These are phyloP conservation scores for Besnoitia besnoiti DNA, from an alignment of 169 alveolate genomes.

Conservation along the genomic window DNA sequence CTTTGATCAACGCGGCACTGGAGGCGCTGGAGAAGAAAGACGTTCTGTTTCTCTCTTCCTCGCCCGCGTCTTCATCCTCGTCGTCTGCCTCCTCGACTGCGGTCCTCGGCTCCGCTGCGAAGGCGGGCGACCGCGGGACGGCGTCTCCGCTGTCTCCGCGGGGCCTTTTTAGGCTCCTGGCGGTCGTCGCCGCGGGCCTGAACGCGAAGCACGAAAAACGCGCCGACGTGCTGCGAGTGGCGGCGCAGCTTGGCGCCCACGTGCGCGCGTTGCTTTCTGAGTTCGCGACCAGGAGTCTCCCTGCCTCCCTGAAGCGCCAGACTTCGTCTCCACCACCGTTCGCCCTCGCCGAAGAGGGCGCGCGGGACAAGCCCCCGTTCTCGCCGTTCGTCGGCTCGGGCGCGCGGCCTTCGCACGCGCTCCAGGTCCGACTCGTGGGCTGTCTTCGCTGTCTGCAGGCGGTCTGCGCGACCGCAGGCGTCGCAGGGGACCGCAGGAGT, in stretches of 20 bases:
- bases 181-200: neutral
- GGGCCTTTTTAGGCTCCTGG: neutral
- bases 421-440: neutral
- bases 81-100: neutral
- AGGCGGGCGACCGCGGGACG: neutral
- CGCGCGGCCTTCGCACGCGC: neutral
- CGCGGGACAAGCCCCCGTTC: no score
- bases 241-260: neutral
- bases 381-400: no score
- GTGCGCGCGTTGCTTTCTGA: neutral
- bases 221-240: neutral
- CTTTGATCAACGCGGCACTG: neutral
- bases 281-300: neutral
- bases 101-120: neutral
- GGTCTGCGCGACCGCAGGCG: neutral
- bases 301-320: no score
- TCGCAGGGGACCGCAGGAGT: neutral
- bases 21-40: slow-evolving; percentile 2
- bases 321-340: no score
- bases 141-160: neutral
- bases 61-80: neutral
- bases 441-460: neutral
- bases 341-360: no score
- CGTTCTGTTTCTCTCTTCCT: neutral
- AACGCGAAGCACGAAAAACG: neutral